phyloP scores from a whole-genome alignment of 2,329 filamentous ascomycete species.

The Onygena corvina region DNA sequence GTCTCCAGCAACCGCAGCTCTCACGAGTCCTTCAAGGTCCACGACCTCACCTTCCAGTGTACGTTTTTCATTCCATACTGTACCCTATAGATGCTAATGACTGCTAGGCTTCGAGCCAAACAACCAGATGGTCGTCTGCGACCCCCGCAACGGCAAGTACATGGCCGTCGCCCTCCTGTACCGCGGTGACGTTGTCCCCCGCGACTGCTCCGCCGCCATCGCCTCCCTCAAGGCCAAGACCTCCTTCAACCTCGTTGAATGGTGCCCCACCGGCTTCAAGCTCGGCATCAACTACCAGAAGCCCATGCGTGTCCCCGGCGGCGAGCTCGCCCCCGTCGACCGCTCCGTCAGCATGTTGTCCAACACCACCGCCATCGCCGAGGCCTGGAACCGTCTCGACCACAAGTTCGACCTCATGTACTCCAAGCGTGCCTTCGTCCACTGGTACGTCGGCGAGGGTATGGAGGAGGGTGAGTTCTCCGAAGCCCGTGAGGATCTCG shows the following conservation, averaged over 20 bases:
- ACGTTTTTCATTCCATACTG: conserved; percentile 16
- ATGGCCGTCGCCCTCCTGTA: conserved; percentile 98
- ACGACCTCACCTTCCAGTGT: conserved; percentile 58
- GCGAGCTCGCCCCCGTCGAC: conserved; percentile 94
- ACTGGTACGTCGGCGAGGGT: conserved; percentile 99
- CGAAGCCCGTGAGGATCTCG: conserved; percentile 95
- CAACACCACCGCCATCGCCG: conserved; percentile 93
- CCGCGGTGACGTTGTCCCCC: conserved; percentile 94
- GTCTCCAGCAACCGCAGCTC: conserved; percentile 90
- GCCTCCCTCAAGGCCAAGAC: conserved; percentile 98
- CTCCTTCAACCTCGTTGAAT: conserved; percentile 98
- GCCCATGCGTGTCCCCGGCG: conserved; percentile 88
- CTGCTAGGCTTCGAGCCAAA: conserved; percentile 98
- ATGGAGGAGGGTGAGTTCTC: conserved; percentile 99
- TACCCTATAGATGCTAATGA: not conserved
- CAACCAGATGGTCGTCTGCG: conserved; percentile 99
- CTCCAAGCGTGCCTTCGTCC: conserved; percentile 99
- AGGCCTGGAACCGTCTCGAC: conserved; percentile 92
- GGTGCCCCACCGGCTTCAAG: conserved; percentile 99
- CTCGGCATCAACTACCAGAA: conserved; percentile 99
- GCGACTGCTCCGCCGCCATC: conserved; percentile 84
- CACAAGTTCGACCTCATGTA: conserved; percentile 99
- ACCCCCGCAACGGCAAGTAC: conserved; percentile 98
- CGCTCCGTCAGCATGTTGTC: conserved; percentile 95
- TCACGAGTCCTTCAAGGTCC: conserved; percentile 87